Conservation (phyloP, 129 eudicot genomes). For the Artemisia annua region DNA sequence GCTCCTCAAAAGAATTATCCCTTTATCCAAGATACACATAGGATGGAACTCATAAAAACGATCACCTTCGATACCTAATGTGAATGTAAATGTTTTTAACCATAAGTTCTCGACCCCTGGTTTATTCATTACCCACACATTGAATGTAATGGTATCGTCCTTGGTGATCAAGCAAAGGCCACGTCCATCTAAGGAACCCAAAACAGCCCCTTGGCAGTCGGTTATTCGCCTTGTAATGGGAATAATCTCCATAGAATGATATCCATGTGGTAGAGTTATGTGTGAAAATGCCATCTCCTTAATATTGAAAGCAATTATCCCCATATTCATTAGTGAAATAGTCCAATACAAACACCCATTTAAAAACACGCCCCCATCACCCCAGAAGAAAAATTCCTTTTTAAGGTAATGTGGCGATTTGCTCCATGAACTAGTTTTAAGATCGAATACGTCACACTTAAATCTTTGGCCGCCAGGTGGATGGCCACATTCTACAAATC, state of each 20-base stretch:
- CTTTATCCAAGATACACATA: neutral
- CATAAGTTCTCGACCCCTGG: neutral
- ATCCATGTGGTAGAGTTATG: neutral
- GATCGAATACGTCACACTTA: too few species aligned
- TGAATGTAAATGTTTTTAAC: conserved; percentile 1
- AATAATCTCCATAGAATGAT: neutral
- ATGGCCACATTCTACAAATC: neutral
- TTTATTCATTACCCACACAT: neutral
- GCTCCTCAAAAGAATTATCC: neutral
- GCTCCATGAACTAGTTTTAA: too few species aligned
- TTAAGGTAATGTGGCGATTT: neutral
- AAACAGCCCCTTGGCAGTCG: neutral
- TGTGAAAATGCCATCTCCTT: conserved; percentile 7
- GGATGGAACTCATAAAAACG: neutral
- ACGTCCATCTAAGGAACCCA: conserved; percentile 8
- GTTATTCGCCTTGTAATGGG: neutral
- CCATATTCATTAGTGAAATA: neutral
- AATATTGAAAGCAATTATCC: neutral
- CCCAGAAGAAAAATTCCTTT: neutral
- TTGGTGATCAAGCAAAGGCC: neutral
- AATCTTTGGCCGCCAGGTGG: too few species aligned
- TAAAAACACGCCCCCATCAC: conserved; percentile 10
- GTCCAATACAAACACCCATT: conserved; percentile 8
- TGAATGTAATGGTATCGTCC: neutral
- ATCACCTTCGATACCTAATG: neutral